phyloP scores from a whole-genome alignment of 306 rosid species.

The Cucumis hystrix region DNA sequence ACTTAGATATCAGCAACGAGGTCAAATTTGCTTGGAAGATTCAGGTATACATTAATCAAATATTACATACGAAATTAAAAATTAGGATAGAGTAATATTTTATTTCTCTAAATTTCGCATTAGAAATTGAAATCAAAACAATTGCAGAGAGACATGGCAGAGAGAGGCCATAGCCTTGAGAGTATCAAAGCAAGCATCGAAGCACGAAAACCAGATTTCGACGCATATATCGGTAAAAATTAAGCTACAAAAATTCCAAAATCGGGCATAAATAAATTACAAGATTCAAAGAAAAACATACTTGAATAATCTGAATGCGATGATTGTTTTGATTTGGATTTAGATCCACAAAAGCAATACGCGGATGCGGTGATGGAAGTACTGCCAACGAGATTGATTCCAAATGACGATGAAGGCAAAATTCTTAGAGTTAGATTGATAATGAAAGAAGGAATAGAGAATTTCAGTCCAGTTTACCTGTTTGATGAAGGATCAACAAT shows the following conservation, averaged over 20 bases:
- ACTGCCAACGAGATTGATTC: slow-evolving; percentile 75
- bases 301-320: neutral
- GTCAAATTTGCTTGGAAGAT: slow-evolving; percentile 97
- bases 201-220: slow-evolving; percentile 95
- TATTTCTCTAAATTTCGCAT: neutral
- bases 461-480: slow-evolving; percentile 82
- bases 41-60: slow-evolving; percentile 41
- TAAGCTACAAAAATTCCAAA: neutral
- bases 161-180: slow-evolving; percentile 95
- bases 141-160: slow-evolving; percentile 93
- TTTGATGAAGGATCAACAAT: slow-evolving; percentile 91
- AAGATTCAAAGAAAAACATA: neutral
- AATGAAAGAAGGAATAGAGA: slow-evolving; percentile 72
- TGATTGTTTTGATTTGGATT: neutral
- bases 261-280: neutral
- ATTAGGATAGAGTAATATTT: neutral
- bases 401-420: slow-evolving; percentile 81
- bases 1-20: slow-evolving; percentile 92
- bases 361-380: slow-evolving; percentile 98
- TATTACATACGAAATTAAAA: neutral
- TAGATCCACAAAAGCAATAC: slow-evolving; percentile 91
- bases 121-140: slow-evolving; percentile 1
- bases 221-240: slow-evolving; percentile 67
- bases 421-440: slow-evolving; percentile 76
- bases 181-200: slow-evolving; percentile 97